Percentiles rank a stretch among this genome's conserved stretches.
phyloP scores from a whole-genome alignment of 768 basidiomycete genomes.

The Kondoa subrosea region DNA sequence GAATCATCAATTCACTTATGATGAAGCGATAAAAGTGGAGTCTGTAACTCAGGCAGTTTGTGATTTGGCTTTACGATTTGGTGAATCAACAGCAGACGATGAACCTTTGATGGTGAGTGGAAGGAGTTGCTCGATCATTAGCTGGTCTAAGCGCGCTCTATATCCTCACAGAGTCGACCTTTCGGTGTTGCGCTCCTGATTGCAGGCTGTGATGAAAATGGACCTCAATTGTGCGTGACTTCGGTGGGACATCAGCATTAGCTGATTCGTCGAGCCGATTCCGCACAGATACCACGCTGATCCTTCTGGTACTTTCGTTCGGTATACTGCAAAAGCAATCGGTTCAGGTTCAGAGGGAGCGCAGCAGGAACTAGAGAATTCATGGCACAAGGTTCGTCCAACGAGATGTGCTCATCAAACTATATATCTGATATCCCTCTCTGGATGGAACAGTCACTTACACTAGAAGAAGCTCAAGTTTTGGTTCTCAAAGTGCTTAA shows the following conservation, averaged over 20 bases:
- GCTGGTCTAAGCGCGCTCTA: not conserved
- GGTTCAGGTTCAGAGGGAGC: slow-evolving; percentile 96
- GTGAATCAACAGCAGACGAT: slow-evolving; percentile 53
- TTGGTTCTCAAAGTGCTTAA: slow-evolving; percentile 78
- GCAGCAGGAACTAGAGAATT: slow-evolving; percentile 89
- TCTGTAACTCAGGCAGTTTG: slow-evolving; percentile 96
- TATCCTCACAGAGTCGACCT: slow-evolving; percentile 52
- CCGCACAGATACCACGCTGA: slow-evolving; percentile 76
- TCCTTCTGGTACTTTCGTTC: slow-evolving; percentile 91
- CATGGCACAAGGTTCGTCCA: slow-evolving; percentile 75
- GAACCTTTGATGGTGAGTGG: slow-evolving; percentile 18
- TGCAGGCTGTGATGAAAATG: slow-evolving; percentile 89
- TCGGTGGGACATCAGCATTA: slow-evolving; percentile 1
- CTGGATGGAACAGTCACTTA: slow-evolving; percentile 53
- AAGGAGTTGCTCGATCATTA: no score
- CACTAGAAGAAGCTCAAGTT: slow-evolving; percentile 66
- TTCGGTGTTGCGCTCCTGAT: slow-evolving; percentile 95
- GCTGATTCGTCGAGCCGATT: not conserved
- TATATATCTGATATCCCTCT: not conserved
- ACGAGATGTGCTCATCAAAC: no score
- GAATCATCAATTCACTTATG: slow-evolving; percentile 90
- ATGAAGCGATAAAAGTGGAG: slow-evolving; percentile 92
- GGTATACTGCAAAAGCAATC: slow-evolving; percentile 95
- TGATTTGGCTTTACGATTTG: slow-evolving; percentile 88
- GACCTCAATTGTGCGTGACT: slow-evolving; percentile 70